Conservation (phyloP, 176 grass and related monocot species). For the Olyra latifolia region DNA sequence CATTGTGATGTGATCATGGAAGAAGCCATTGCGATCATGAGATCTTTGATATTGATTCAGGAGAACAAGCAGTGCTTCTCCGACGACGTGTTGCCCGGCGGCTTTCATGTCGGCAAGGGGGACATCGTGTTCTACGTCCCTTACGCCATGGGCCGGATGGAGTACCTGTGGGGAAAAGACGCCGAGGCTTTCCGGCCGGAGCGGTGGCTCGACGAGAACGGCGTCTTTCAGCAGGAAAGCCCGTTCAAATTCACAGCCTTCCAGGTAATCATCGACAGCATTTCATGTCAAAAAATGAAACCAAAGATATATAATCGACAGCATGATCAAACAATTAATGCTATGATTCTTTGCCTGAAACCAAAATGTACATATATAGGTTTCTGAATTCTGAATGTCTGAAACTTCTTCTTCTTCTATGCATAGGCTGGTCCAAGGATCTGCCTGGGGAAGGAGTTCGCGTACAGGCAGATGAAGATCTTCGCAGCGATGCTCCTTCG, state of each 20-base stretch:
- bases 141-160: slow-evolving; percentile 74
- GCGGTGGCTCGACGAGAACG: slow-evolving; percentile 58
- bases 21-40: not conserved
- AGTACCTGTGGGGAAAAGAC: slow-evolving; percentile 65
- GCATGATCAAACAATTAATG: not conserved
- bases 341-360: no score
- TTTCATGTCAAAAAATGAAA: no score
- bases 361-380: no score
- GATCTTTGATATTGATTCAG: slow-evolving; percentile 30
- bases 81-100: slow-evolving; percentile 54
- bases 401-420: not conserved
- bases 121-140: slow-evolving; percentile 68
- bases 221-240: slow-evolving; percentile 47
- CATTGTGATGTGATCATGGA: not conserved
- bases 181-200: slow-evolving; percentile 52
- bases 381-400: not conserved
- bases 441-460: slow-evolving; percentile 67
- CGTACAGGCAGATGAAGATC: slow-evolving; percentile 71
- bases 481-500: slow-evolving; percentile 54
- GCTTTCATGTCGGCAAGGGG: slow-evolving; percentile 47
- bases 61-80: slow-evolving; percentile 68
- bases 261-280: slow-evolving; percentile 25
- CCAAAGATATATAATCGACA: not conserved
- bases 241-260: slow-evolving; percentile 78
- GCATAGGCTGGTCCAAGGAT: slow-evolving; percentile 62